These are phyloP conservation scores for Alnus glutinosa DNA, from an alignment of 306 rosid species.

Conservation along the genomic window DNA sequence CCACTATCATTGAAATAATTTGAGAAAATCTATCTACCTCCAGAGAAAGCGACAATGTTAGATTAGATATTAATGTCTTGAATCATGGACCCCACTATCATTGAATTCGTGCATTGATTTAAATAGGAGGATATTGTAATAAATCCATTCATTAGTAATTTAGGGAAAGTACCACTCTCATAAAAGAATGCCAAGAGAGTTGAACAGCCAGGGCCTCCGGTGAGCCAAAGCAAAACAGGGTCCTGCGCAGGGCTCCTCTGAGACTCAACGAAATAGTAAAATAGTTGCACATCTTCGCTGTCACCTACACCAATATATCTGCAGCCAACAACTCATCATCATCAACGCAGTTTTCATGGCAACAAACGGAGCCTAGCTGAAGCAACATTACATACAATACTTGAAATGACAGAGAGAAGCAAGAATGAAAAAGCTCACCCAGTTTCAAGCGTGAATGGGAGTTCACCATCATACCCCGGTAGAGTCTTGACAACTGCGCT, in stretches of 20 bases:
- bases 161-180: constrained; percentile 20
- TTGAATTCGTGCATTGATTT: no score
- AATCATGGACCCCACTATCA: no score
- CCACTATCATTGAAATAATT: no score
- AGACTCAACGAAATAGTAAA: constrained; percentile 33
- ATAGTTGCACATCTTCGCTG: constrained; percentile 18
- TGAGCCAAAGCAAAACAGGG: constrained; percentile 33
- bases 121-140: neutral
- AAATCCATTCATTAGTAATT: neutral
- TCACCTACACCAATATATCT: constrained; percentile 31
- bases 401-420: no score
- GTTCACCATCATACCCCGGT: constrained; percentile 28
- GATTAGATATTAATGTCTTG: no score
- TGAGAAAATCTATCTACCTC: no score
- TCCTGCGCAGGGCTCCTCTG: constrained; percentile 30
- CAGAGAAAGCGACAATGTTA: no score
- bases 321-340: neutral
- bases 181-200: constrained; percentile 28
- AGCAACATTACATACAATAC: neutral
- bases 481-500: constrained; percentile 23
- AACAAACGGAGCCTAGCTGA: no score
- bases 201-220: constrained; percentile 39
- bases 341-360: neutral
- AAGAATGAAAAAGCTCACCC: constrained; percentile 19
- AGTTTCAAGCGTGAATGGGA: constrained; percentile 32